Evolutionary conservation across 257 asterid species (phyloP).

Genomic region (Anisodus acutangulus): DNA sequence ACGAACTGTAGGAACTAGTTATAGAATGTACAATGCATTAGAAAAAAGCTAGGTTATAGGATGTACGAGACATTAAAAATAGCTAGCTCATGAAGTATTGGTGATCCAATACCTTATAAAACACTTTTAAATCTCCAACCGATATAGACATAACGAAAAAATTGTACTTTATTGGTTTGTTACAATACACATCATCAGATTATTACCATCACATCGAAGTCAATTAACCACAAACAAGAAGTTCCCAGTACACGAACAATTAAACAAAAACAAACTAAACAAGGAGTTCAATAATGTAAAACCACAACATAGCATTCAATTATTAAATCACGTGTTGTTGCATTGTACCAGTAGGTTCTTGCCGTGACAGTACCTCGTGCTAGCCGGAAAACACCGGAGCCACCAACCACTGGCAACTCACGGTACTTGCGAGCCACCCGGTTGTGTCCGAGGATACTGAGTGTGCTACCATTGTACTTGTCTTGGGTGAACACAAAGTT

Average conservation of each 20-base stretch:
- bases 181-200: background rate
- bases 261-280: background rate
- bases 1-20: no score
- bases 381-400: slow-evolving; percentile 21
- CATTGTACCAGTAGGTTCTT: slow-evolving; percentile 14
- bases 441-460: background rate
- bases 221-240: background rate
- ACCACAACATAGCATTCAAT: slow-evolving; percentile 11
- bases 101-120: no score
- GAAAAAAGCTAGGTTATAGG: no score
- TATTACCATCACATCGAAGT: no score
- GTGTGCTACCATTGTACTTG: slow-evolving; percentile 19
- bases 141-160: background rate
- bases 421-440: background rate
- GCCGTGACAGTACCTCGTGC: slow-evolving; percentile 9
- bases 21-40: no score
- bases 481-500: background rate
- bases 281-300: slow-evolving; percentile 21
- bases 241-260: background rate
- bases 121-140: no score
- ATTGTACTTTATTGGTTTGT: background rate
- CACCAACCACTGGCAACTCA: background rate
- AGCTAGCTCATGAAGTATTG: no score
- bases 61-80: no score
- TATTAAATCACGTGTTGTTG: background rate